Conservation (phyloP, 768 basidiomycete species). For the Obba rivulosa region DNA sequence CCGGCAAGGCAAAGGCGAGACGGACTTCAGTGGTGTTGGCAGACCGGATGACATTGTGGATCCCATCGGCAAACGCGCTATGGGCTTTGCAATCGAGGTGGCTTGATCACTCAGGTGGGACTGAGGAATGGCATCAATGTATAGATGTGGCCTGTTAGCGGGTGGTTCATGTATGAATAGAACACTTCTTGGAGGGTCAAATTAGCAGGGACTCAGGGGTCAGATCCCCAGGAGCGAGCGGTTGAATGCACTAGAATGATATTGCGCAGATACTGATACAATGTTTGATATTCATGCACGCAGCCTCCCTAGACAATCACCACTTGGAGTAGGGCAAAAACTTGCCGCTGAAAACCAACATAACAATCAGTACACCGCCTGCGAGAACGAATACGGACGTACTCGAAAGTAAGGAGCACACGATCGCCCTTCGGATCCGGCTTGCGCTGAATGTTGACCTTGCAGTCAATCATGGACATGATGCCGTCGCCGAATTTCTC, state of each 20-base stretch:
- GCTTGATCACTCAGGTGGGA: constrained; percentile 3
- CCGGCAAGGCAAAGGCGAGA: constrained; percentile 41
- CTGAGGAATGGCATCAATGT: too few relatives aligned
- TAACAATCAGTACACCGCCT: not conserved
- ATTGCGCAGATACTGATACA: too few relatives aligned
- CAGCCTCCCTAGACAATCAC: constrained; percentile 26
- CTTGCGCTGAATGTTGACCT: constrained; percentile 61
- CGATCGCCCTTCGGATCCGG: constrained; percentile 76
- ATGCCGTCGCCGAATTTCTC: constrained; percentile 89
- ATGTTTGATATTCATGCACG: too few relatives aligned
- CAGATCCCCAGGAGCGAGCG: too few relatives aligned
- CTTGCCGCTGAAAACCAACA: constrained; percentile 49
- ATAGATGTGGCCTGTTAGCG: too few relatives aligned
- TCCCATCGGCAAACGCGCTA: constrained; percentile 32
- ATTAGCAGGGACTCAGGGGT: too few relatives aligned
- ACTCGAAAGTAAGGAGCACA: constrained; percentile 78
- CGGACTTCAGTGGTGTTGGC: constrained; percentile 34
- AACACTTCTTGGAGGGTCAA: too few relatives aligned
- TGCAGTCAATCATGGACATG: constrained; percentile 88
- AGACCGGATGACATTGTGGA: constrained; percentile 32
- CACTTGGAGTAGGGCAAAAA: constrained; percentile 71
- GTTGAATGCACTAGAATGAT: too few relatives aligned
- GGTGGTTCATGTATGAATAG: too few relatives aligned
- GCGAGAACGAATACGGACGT: constrained; percentile 23
- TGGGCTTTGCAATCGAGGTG: constrained; percentile 35